Evolutionary conservation across 179 eudicot species (phyloP).

Genomic region (Gypsophila paniculata): DNA sequence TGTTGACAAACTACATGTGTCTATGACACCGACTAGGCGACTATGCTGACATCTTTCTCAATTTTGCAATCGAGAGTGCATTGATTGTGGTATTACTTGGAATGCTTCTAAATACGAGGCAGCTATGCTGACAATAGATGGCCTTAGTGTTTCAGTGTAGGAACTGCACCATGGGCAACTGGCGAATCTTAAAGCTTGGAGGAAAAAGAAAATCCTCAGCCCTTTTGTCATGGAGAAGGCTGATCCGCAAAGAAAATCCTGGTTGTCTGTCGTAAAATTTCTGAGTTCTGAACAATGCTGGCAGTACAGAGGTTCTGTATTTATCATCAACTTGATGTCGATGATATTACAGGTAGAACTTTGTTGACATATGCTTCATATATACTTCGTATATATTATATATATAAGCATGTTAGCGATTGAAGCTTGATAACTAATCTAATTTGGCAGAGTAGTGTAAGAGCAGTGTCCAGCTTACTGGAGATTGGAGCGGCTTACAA

Average conservation of each 20-base stretch:
- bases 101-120: conserved; percentile 80
- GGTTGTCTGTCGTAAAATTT: conserved; percentile 52
- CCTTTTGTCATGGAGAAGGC: conserved; percentile 52
- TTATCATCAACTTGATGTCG: not conserved
- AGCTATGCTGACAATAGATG: conserved; percentile 60
- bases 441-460: not conserved
- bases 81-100: conserved; percentile 70
- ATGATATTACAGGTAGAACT: conserved; percentile 1
- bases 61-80: conserved; percentile 64
- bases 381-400: not conserved
- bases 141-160: conserved; percentile 52
- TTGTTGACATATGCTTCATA: conserved; percentile 8
- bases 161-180: conserved; percentile 84
- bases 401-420: not conserved
- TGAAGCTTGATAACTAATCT: not conserved
- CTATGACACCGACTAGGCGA: not conserved
- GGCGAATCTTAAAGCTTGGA: conserved; percentile 73
- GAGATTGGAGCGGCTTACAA: not conserved
- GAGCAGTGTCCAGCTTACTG: not conserved
- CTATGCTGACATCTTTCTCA: conserved; percentile 11
- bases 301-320: conserved; percentile 13
- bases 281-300: conserved; percentile 27
- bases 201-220: conserved; percentile 59
- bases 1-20: not conserved
- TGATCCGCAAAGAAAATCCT: conserved; percentile 26